Evolutionary conservation across 306 rosid genomes (phyloP).

Genomic region (Albizia julibrissin): DNA sequence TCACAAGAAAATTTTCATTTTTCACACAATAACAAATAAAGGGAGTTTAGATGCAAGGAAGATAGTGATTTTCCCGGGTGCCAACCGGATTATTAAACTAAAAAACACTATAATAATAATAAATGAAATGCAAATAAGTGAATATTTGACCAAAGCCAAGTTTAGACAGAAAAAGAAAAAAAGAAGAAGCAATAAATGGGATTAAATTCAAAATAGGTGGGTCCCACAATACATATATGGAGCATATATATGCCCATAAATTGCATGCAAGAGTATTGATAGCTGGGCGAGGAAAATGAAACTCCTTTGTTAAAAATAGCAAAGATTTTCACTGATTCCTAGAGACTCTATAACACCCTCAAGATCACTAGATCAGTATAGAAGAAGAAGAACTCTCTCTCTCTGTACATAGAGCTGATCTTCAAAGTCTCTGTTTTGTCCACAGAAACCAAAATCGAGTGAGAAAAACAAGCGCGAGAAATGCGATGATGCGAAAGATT

Average conservation of each 20-base stretch:
- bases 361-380: background rate
- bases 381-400: background rate
- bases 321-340: conserved; percentile 32
- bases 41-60: background rate
- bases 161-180: background rate
- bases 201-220: background rate
- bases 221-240: background rate
- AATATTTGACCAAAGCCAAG: background rate
- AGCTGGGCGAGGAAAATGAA: conserved; percentile 1
- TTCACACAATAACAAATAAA: no score
- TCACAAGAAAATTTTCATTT: background rate
- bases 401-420: background rate
- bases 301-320: conserved; percentile 25
- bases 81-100: background rate
- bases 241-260: background rate
- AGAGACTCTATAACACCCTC: background rate
- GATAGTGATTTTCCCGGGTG: conserved; percentile 1
- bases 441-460: conserved; percentile 20
- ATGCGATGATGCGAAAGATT: conserved; percentile 45
- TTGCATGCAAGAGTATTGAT: conserved; percentile 21
- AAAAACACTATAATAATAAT: background rate
- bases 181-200: background rate
- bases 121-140: background rate
- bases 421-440: conserved; percentile 12
- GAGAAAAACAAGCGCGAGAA: conserved; percentile 41